Evolutionary conservation across 2,329 filamentous ascomycete species (phyloP).

Genomic region (Falciphora oryzae): DNA sequence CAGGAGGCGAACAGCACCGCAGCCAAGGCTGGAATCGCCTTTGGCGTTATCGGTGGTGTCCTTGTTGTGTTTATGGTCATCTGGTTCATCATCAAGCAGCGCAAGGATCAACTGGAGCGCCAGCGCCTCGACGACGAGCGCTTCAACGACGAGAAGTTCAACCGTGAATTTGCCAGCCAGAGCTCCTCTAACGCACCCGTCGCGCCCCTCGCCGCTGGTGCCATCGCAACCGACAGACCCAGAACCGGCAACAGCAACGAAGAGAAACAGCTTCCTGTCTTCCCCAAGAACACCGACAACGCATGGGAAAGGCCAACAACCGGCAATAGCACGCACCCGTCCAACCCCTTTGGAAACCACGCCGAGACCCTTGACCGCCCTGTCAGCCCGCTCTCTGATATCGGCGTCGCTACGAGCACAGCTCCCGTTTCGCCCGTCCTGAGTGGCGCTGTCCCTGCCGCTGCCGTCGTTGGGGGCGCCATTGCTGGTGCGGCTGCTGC

Average conservation of each 20-base stretch:
- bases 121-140: constrained; percentile 37
- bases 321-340: constrained; percentile 41
- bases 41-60: constrained; percentile 70
- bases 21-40: constrained; percentile 73
- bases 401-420: constrained; percentile 31
- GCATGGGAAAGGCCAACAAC: constrained; percentile 42
- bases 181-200: constrained; percentile 11
- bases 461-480: constrained; percentile 32
- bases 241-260: background rate
- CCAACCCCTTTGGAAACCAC: constrained; percentile 67
- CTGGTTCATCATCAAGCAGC: constrained; percentile 64
- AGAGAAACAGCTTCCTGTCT: background rate
- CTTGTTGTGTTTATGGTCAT: constrained; percentile 60
- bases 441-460: constrained; percentile 23
- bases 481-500: constrained; percentile 29
- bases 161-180: constrained; percentile 31
- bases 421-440: constrained; percentile 25
- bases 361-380: constrained; percentile 42
- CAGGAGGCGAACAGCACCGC: constrained; percentile 25
- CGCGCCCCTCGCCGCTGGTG: constrained; percentile 55
- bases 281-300: constrained; percentile 20
- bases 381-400: constrained; percentile 29
- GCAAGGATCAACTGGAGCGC: constrained; percentile 60
- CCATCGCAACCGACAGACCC: constrained; percentile 4
- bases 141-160: constrained; percentile 54